Conservation (phyloP, 345 rosid species). For the Triadica sebifera region DNA sequence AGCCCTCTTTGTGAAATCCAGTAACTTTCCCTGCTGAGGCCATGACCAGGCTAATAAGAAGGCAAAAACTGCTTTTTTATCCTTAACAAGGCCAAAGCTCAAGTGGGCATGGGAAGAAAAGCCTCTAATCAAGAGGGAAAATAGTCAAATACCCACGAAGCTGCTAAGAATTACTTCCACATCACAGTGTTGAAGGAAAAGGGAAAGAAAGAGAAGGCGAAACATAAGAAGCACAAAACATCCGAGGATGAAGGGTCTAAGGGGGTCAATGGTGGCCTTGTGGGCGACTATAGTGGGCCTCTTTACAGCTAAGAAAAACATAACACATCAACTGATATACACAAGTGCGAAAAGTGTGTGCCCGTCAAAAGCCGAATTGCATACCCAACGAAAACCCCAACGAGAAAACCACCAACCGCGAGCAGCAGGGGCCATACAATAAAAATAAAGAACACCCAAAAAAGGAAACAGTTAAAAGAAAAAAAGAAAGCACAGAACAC, state of each 20-base stretch:
- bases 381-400: background rate
- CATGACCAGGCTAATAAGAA: constrained; percentile 40
- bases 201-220: background rate
- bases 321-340: background rate
- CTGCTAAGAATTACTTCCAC: constrained; percentile 4
- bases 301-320: constrained; percentile 43
- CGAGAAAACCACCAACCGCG: constrained; percentile 6
- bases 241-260: background rate
- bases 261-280: constrained; percentile 25
- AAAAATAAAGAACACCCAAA: background rate
- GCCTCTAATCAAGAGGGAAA: background rate
- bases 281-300: constrained; percentile 29
- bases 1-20: constrained; percentile 71
- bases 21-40: constrained; percentile 74
- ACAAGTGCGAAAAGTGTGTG: constrained; percentile 1
- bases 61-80: constrained; percentile 10
- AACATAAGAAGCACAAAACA: constrained; percentile 4
- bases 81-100: constrained; percentile 20
- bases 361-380: constrained; percentile 26
- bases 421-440: constrained; percentile 22
- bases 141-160: background rate
- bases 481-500: constrained; percentile 28
- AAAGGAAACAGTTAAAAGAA: background rate
- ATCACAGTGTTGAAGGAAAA: constrained; percentile 6
- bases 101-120: constrained; percentile 18